Evolutionary conservation across 2,329 filamentous ascomycete genomes (phyloP).

Genomic region (Fusarium bactridioides): DNA sequence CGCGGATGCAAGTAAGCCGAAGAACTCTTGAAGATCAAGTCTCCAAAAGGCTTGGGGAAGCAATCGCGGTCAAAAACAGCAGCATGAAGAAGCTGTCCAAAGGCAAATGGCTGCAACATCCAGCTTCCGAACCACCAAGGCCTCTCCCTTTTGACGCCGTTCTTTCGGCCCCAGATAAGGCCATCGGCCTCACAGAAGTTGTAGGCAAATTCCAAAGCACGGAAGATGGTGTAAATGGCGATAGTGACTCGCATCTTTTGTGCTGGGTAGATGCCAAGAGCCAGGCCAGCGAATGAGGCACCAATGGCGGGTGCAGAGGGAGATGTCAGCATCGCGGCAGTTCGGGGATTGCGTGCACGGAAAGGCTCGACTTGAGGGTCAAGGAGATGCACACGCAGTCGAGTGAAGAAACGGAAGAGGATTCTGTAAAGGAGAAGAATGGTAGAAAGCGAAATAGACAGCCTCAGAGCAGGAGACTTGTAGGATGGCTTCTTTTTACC

Average conservation of each 20-base stretch:
- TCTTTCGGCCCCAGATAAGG: constrained; percentile 68
- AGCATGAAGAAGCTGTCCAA: constrained; percentile 79
- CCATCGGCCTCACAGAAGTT: constrained; percentile 81
- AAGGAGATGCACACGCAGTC: constrained; percentile 80
- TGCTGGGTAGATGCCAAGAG: constrained; percentile 77
- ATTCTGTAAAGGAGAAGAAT: constrained; percentile 90
- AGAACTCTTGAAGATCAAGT: constrained; percentile 73
- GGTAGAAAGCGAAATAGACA: constrained; percentile 83
- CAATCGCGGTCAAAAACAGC: constrained; percentile 80
- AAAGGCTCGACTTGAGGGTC: constrained; percentile 84
- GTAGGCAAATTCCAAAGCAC: constrained; percentile 86
- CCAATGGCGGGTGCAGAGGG: constrained; percentile 88
- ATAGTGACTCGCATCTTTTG: constrained; percentile 76
- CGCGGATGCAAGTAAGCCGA: constrained; percentile 79
- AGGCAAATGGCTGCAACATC: constrained; percentile 79
- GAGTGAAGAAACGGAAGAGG: constrained; percentile 87
- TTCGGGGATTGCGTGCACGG: constrained; percentile 80
- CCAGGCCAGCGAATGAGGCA: constrained; percentile 84
- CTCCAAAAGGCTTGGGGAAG: constrained; percentile 62
- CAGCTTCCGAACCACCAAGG: constrained; percentile 89
- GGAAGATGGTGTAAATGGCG: constrained; percentile 81
- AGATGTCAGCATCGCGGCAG: constrained; percentile 79
- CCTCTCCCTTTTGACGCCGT: constrained; percentile 63
- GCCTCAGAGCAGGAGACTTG: constrained; percentile 74
- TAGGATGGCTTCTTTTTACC: constrained; percentile 62